Base-by-base conservation (phyloP, 192 early-diverging fungal species). In the Phycomyces nitens region DNA sequence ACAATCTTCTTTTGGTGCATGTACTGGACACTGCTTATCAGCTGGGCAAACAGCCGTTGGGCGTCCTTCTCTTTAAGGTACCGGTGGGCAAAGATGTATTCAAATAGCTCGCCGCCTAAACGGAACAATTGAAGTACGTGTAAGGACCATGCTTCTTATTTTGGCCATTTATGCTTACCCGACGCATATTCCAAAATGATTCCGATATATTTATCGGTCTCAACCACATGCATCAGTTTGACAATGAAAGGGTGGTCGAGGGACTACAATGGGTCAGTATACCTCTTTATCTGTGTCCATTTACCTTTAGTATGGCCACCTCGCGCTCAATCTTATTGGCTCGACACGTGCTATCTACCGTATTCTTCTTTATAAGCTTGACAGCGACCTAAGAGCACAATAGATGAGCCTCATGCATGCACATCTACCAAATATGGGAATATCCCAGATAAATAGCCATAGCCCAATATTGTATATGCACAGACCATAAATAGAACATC, bases 361-460 rank as follows among this genome's bases (percentile, higher is more conserved):
- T 84, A 62, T 94, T 90, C 69, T 96, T 95, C 65, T 92, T 88
- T 64, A 97, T 96, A 11, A 99, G 80, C 74, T 99, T 99, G 59
- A 99, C 92, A 21, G 95, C 95, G 29, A 97, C 92, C 87, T 92
- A 57, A 1, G 20, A 14, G 29, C 16, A 27, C 9, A 27, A 57
- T 34, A 20, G 1, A 20, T 34, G 29, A 34, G 29, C 29, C 29
- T 23, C n/a, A 10, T n/a, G 21, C 10, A 40, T 38, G 18, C 12
- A 56, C 20, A 40, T 8, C 3, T 56, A 6, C n/a, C 3, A 50
- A 50, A 50, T 50, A 50, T 50, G 16, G 16, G 9, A 20, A 50
- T 50, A 40, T 20, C 2, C 39, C 3, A 56, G 27, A 4, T 56
- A 38, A 39, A 3, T 18, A 38, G n/a, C 14, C 34, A 40, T 29